Percentiles rank a stretch among this genome's conserved stretches.
Conservation (phyloP, 805 yeast genomes). For the Lachancea lanzarotensis region DNA sequence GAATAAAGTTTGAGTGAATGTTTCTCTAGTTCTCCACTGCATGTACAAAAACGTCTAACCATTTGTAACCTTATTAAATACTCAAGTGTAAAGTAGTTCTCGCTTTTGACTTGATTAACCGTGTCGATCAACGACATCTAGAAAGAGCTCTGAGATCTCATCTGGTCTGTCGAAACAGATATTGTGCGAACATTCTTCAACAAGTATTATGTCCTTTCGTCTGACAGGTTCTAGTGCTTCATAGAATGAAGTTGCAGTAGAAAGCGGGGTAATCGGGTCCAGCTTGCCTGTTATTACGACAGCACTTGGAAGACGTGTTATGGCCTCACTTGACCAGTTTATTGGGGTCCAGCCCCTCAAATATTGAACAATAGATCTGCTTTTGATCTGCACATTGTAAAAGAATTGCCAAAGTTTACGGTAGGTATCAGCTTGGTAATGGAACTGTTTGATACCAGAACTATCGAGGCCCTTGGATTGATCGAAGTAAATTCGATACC, state of each 20-base stretch:
- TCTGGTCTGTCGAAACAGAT: conserved; percentile 24
- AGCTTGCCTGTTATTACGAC: conserved; percentile 20
- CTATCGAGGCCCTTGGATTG: conserved; percentile 28
- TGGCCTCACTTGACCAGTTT: conserved; percentile 15
- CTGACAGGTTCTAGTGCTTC: conserved; percentile 8
- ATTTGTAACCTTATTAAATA: conserved; percentile 1
- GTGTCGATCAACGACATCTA: conserved; percentile 3
- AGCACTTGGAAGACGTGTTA: background rate
- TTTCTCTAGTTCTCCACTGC: background rate
- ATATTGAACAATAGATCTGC: conserved; percentile 25
- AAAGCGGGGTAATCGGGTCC: conserved; percentile 23
- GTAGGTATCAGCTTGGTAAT: conserved; percentile 18
- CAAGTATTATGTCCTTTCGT: conserved; percentile 7
- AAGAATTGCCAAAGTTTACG: conserved; percentile 26
- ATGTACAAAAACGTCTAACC: background rate
- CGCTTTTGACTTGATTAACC: background rate
- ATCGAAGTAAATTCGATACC: conserved; percentile 26
- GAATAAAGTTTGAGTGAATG: conserved; percentile 38
- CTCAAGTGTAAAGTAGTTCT: background rate
- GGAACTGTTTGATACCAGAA: conserved; percentile 27
- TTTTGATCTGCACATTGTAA: conserved; percentile 26
- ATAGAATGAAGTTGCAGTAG: conserved; percentile 9
- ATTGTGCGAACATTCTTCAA: conserved; percentile 25
- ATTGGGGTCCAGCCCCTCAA: conserved; percentile 29
- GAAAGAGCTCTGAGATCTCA: conserved; percentile 5